Evolutionary conservation across 2,329 filamentous ascomycete species (phyloP), one percentile per base, ranked within the genome.

Genomic region (Pseudomassariella vexata): DNA sequence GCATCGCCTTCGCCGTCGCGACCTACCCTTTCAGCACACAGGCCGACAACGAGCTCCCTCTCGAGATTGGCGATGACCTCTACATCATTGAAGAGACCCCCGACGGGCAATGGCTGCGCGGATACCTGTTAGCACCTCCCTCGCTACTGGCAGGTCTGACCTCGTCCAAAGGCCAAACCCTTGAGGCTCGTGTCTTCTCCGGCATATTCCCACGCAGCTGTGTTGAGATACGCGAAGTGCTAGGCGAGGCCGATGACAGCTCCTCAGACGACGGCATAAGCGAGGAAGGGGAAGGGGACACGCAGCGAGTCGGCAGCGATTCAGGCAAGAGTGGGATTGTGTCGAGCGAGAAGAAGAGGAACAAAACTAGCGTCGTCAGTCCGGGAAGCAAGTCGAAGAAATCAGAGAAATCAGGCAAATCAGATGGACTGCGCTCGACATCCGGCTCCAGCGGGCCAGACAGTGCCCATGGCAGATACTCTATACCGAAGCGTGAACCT

Each of bases 71-170:
- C 57, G 92, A 98, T 73, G 92, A 98, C 63, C 71, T 98, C 44
- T 98, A 98, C 65, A 94, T 98, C 46, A 95, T 98, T 55, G 90
- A 96, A 63, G 87, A 96, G 63, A 94, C 90, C 23, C 83, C 87
- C 15, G 79, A 94, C 62, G 85, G 84, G 50, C 77, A 86, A 56
- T 98, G 92, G 94, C 84, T 90, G 60, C 82, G 92, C 34, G 92
- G 92, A 37, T 98, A 98, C 61, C 73, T 98, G 38, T 84, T 98
- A 46, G 88, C 92, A 42, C 90, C 92, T 32, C 92, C 92, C 14
- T 95, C 88, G 47, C 67, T 98, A 55, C 76, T 98, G 37, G 86
- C 92, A 12, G 92, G 90, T 28, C 66, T 98, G 56, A 96, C 88
- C 9, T 90, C 84, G 40, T 79, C 84, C 49, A 90, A 88, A 57